These are phyloP conservation scores for Phytophthora sp. DNA, from an alignment of 352 stramenopile genomes.

Conservation along the genomic window DNA sequence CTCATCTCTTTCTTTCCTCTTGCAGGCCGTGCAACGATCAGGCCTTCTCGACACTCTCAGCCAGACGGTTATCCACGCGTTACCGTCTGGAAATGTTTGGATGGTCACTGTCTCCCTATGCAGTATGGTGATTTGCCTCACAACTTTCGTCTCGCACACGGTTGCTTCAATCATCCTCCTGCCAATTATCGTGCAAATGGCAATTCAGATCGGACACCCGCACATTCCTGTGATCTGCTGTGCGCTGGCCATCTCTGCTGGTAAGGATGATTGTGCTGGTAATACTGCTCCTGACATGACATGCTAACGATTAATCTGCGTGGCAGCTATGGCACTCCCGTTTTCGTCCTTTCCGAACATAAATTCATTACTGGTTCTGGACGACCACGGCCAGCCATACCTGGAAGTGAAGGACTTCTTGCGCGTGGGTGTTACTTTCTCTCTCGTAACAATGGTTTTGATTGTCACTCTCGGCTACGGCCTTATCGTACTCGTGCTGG, in stretches of 20 bases:
- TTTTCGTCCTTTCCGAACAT: conserved; percentile 95
- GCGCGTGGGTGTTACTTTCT: conserved; percentile 86
- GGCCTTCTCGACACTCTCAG: conserved; percentile 84
- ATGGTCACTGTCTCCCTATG: conserved; percentile 89
- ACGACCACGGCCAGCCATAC: conserved; percentile 89
- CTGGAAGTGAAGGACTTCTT: conserved; percentile 89
- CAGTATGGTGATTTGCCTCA: conserved; percentile 84
- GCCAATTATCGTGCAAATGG: conserved; percentile 92
- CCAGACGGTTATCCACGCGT: conserved; percentile 78
- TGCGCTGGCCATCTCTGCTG: conserved; percentile 87
- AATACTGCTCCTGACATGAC: background rate
- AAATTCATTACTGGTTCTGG: conserved; percentile 90
- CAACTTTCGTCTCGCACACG: conserved; percentile 94
- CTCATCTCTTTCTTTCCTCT: background rate
- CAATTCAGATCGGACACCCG: conserved; percentile 84
- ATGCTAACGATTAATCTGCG: background rate
- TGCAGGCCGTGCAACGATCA: conserved; percentile 81
- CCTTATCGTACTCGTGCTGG: conserved; percentile 84
- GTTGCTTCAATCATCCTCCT: conserved; percentile 93
- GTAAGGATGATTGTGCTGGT: conserved; percentile 40
- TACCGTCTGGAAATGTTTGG: conserved; percentile 85
- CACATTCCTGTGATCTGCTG: conserved; percentile 89
- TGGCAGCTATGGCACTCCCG: conserved; percentile 85
- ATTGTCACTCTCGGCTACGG: conserved; percentile 88
- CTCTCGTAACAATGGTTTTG: conserved; percentile 80